Evolutionary conservation across 495 filamentous ascomycete species (phyloP), one percentile per base, ranked within the genome.

Genomic region (Glutinoglossum americanum): DNA sequence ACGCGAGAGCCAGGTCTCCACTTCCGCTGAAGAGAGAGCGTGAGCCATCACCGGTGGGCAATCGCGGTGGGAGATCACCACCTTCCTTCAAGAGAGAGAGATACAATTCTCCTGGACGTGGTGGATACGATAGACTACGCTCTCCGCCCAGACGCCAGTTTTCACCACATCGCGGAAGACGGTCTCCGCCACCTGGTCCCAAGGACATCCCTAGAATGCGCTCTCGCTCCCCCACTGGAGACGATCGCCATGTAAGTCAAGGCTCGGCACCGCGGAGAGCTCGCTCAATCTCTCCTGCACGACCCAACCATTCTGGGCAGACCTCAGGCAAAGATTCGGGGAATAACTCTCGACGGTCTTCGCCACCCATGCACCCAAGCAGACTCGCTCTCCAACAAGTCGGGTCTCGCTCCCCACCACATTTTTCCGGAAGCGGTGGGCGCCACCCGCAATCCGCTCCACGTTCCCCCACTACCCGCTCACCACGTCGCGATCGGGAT

Each of bases 341-440:
- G 13, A 62, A 62, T 8, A 69, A 68, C 1, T 70, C 69, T 10
- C 62, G 70, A 10, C 64, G 65, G 4, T 71, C 70, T 0, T 70
- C 69, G 21, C 71, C 70, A 8, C 70, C 65, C 25, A 63, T 68
- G 8, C 67, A 73, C 57, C 66, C 66, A 7, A 69, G 64, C 60
- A 60, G 70, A 27, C 59, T 63, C 27, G 62, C 61, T 8, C 57
- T 65, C 8, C 59, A 62, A 59, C 57, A 32, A 21, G 17, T 4
- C 11, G 21, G 8, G 21, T 32, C 27, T 10, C 49, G 23, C 25
- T 41, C 57, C 2, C 32, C 57, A 28, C 41, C 48, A 53, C 21
- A 28, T 33, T 32, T 23, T 23, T 25, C 19, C 28, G 19, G 44
- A 28, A 11, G 21, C 17, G 53, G 32, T 32, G 23, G 41, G 1